A percentile compares a stretch with the other conserved stretches of the same genome.
Evolutionary conservation across 2,329 filamentous ascomycete genomes (phyloP).

Genomic region (Aspergillus sp.): DNA sequence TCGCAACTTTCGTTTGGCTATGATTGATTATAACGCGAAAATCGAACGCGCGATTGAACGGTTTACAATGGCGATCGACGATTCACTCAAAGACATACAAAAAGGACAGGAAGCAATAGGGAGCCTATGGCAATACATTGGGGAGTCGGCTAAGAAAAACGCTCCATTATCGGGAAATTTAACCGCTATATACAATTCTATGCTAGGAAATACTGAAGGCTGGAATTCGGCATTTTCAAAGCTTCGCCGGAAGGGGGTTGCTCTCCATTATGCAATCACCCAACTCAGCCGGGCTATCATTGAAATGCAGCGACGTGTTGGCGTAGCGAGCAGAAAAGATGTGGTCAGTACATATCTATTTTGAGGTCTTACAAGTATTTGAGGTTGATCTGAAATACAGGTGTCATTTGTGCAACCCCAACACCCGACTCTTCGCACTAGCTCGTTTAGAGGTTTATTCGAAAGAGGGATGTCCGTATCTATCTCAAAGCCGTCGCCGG

Average conservation of each 20-base stretch:
- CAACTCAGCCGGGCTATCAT: conserved; percentile 74
- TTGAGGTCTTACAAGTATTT: background rate
- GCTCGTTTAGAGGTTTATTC: conserved; percentile 28
- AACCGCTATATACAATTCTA: conserved; percentile 76
- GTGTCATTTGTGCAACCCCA: conserved; percentile 20
- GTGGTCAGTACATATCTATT: conserved; percentile 55
- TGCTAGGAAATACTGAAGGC: conserved; percentile 89
- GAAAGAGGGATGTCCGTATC: conserved; percentile 16
- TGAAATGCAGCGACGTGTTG: conserved; percentile 84
- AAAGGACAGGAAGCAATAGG: conserved; percentile 75
- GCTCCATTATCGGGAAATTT: conserved; percentile 61
- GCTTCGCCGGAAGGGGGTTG: conserved; percentile 70
- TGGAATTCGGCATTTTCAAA: conserved; percentile 81
- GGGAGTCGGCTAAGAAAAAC: conserved; percentile 61
- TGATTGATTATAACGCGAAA: conserved; percentile 83
- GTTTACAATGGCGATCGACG: conserved; percentile 73
- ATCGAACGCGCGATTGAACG: conserved; percentile 87
- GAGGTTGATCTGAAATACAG: conserved; percentile 14
- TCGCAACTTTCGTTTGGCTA: conserved; percentile 74
- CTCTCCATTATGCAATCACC: conserved; percentile 67
- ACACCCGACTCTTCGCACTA: conserved; percentile 14
- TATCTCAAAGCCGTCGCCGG: background rate
- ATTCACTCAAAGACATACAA: conserved; percentile 74
- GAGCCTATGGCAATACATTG: conserved; percentile 75
- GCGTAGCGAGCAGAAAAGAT: conserved; percentile 73